phyloP scores from a whole-genome alignment of 805 yeast genomes.

The Metschnikowia arizonensis region DNA sequence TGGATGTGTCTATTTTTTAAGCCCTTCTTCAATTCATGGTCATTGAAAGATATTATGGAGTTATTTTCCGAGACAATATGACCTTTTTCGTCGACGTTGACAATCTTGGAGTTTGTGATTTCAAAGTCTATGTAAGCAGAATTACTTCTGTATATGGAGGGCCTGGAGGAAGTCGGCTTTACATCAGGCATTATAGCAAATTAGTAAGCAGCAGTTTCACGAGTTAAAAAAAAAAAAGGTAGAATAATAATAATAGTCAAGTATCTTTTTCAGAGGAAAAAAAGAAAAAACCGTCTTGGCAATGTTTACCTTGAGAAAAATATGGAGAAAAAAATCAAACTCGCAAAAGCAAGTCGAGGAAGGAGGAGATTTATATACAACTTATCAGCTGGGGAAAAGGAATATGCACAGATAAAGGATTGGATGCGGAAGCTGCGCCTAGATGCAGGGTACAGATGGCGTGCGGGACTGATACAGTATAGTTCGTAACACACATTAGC shows the following conservation, averaged over 20 bases:
- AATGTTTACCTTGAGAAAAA: neutral
- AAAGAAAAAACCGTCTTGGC: neutral
- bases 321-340: neutral
- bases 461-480: neutral
- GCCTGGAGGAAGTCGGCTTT: conserved; percentile 14
- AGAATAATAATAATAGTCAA: too few relatives aligned
- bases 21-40: conserved; percentile 16
- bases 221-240: too few relatives aligned
- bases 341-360: neutral
- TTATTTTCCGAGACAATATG: conserved; percentile 14
- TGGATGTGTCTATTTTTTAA: conserved; percentile 22
- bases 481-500: neutral
- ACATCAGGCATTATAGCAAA: conserved; percentile 11
- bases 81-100: conserved; percentile 20
- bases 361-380: conserved; percentile 2
- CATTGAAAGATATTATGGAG: conserved; percentile 14
- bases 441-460: conserved; percentile 4
- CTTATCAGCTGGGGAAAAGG: conserved; percentile 1
- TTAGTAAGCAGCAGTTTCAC: neutral
- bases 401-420: conserved; percentile 4
- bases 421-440: neutral
- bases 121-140: conserved; percentile 16
- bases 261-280: neutral
- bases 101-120: conserved; percentile 16
- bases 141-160: conserved; percentile 16